Base-by-base conservation (phyloP, 495 filamentous ascomycete species). In the Penicillium lividum region DNA sequence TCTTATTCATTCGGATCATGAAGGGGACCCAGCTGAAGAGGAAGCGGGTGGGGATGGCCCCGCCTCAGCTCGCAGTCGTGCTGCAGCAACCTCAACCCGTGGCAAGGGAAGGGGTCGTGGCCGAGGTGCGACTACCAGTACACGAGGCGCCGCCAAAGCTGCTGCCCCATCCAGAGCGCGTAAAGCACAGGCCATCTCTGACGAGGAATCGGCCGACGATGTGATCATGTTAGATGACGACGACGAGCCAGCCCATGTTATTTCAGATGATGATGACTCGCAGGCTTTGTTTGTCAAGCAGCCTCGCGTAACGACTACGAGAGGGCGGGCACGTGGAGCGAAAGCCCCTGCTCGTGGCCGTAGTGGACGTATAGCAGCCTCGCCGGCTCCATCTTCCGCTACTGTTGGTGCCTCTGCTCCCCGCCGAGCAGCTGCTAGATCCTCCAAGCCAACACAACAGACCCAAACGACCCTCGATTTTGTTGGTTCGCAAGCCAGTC, bases 401-500 rank as follows among this genome's bases (percentile, higher is more conserved):
- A 76, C 79, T 18, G 70, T 74, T 40, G 59, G 76, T 6, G 63
- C 71, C 7, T 68, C 76, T 15, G 77, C 77, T 47, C 55, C 74
- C 8, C 68, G 72, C 30, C 65, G 66, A 49, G 56, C 64, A 5
- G 52, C 70, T 53, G 57, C 64, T 31, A 51, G 63, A 42, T 53
- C 66, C 30, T 72, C 70, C 47, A 66, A 72, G 62, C 57, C 66
- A 54, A 65, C 80, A 46, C 92, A 98, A 70, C 58, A 65, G 53
- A 65, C 80, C 45, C 92, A 98, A 70, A 83, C 89, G 3, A 93
- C 78, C 11, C 73, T 96, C 16, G 86, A 82, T 66, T 96, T 97
- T 66, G 73, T 96, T 66, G 72, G 80, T 2, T 83, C 86, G 36
- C 80, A 77, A 47, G 72, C 78, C 10, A 74, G 77, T 56, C 70